These are phyloP conservation scores for Lentinula raphanica DNA, from an alignment of 768 basidiomycete genomes.

Conservation along the genomic window DNA sequence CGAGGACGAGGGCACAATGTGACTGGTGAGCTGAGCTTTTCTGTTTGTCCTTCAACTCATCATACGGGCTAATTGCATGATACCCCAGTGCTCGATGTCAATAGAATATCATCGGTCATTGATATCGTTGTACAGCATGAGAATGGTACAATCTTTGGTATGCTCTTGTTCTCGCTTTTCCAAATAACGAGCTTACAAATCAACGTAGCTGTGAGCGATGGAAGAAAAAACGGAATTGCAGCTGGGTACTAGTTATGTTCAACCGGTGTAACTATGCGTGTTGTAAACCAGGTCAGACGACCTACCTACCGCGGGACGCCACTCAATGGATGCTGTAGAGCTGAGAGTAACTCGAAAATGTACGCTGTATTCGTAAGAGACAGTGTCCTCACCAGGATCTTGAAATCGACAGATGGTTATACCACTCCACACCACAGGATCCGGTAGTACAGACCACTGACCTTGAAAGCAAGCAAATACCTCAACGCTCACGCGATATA, in stretches of 20 bases:
- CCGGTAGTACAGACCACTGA: not conserved
- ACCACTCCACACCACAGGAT: not conserved
- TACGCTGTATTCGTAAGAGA: not conserved
- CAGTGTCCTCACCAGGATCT: not conserved
- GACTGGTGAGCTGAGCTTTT: constrained; percentile 28
- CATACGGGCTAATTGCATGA: no score
- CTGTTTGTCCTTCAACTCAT: no score
- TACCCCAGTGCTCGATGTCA: constrained; percentile 61
- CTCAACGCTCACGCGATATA: not conserved
- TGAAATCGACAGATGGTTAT: not conserved
- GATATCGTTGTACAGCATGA: constrained; percentile 52
- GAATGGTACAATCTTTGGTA: constrained; percentile 61
- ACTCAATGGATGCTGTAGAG: not conserved
- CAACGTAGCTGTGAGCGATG: constrained; percentile 75
- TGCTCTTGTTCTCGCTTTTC: constrained; percentile 17
- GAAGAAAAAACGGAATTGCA: constrained; percentile 88
- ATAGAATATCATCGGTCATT: constrained; percentile 70
- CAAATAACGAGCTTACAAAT: not conserved
- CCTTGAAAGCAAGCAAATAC: not conserved
- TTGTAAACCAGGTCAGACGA: not conserved
- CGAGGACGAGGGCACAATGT: constrained; percentile 49
- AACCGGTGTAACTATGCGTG: not conserved
- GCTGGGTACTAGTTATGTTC: constrained; percentile 66
- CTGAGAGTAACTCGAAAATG: not conserved
- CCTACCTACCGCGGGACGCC: not conserved